Base-by-base conservation (phyloP, 192 early-diverging fungal genomes). In the Phlyctochytrium bullatum region DNA sequence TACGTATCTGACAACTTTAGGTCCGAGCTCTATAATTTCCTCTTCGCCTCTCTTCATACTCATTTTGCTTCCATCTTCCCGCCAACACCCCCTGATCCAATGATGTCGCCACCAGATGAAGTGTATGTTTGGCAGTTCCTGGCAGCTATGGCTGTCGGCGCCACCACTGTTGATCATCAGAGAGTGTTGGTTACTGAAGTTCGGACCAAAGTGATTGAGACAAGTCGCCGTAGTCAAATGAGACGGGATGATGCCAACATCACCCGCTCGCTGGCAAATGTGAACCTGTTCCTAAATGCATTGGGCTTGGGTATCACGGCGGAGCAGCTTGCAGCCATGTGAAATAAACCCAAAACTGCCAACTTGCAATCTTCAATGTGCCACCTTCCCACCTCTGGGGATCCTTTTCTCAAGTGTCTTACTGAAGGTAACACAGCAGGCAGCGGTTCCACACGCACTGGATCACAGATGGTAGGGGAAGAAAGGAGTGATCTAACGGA, bases 81-180 rank as follows among this genome's bases (percentile, higher is more conserved):
- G 6, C 53, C 70, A 4, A 12, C 64, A 10, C n/a, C 62, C 17
- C 17, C 56, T 27, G 57, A 64, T 27, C 14, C 60, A 29, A 36
- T 72, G 58, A 12, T 68, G 70, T 67, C 31, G 30, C 68, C 52
- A 78, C 68, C 69, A 4, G 87, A 93, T 72, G 95, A 98, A 73
- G 82, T 93, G 31, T 92, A 95, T 69, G 91, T 97, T 20, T 99
- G 97, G 97, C 95, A 97, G 71, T 99, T 99, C 67, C 79, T 99
- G 76, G 93, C 97, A 0, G 91, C 94, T 0, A 90, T 99, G 83
- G 96, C 97, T 1, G 88, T 94, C 0, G 90, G 93, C 12, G 97
- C 97, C 0, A 76, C 82, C 3, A 90, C 91, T 0, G 89, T 91
- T 59, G 97, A 99, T 32, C 95, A 98, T 78, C 97, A 99, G 78